Evolutionary conservation across 805 yeast genomes (phyloP).

Genomic region (Nakazawaea anatomiae): DNA sequence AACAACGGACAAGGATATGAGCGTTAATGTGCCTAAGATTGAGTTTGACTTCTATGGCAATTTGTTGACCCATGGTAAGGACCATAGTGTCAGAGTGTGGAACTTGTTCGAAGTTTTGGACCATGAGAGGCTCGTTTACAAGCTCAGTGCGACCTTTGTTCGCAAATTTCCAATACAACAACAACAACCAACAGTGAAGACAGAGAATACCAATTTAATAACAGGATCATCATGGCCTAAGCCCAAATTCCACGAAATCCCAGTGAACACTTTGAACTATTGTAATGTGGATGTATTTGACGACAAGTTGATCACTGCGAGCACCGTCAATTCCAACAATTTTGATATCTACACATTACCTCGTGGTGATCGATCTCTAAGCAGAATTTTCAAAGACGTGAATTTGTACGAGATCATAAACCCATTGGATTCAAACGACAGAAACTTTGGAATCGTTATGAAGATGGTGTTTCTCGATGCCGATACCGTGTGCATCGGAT

Average conservation of each 20-base stretch:
- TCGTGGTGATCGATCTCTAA: slow-evolving; percentile 9
- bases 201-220: no score
- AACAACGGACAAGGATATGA: no score
- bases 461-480: slow-evolving; percentile 34
- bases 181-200: slow-evolving; percentile 10
- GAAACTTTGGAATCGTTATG: slow-evolving; percentile 63
- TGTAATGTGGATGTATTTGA: slow-evolving; percentile 48
- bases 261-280: slow-evolving; percentile 71
- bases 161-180: slow-evolving; percentile 13
- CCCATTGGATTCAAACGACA: slow-evolving; percentile 15
- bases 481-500: slow-evolving; percentile 46
- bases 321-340: slow-evolving; percentile 54
- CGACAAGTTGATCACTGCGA: slow-evolving; percentile 45
- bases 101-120: slow-evolving; percentile 20
- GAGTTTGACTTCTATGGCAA: slow-evolving; percentile 29
- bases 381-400: slow-evolving; percentile 29
- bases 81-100: slow-evolving; percentile 50
- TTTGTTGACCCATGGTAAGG: slow-evolving; percentile 62
- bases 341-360: slow-evolving; percentile 53
- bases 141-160: slow-evolving; percentile 13
- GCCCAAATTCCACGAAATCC: slow-evolving; percentile 38
- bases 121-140: slow-evolving; percentile 13
- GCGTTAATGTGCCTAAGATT: slow-evolving; percentile 12
- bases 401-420: slow-evolving; percentile 21
- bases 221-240: slow-evolving; percentile 13